Evolutionary conservation across 2,329 filamentous ascomycete genomes (phyloP), one percentile per base, ranked within the genome.

Genomic region (Pseudogymnoascus sp.): DNA sequence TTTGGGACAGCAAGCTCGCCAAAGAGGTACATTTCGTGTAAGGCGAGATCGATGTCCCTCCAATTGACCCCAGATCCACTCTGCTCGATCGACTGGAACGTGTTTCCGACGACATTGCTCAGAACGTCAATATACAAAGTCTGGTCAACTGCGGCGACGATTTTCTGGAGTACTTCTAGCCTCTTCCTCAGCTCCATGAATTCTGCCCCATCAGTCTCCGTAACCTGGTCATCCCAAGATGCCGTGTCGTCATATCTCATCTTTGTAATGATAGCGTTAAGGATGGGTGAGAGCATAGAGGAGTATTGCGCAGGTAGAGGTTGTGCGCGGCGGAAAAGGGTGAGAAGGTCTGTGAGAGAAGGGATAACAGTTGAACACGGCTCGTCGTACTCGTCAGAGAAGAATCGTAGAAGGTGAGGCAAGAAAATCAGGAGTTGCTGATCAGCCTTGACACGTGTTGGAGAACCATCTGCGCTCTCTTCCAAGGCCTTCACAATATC

Each of bases 161-260:
- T 91, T 77, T 97, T 95, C 73, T 99, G 94, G 41, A 99, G 78
- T 39, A 91, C 87, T 73, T 96, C 90, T 57, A 99, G 79, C 67
- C 90, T 85, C 73, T 96, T 95, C 63, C 95, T 86, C 60, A 99
- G 80, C 68, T 99, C 94, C 71, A 96, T 90, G 68, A 99, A 99
- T 72, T 99, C 94, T 25, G 93, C 94, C 75, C 99, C 94, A 68
- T 97, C 94, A 1, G 91, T 96, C 73, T 96, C 88, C 68, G 96
- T 92, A 68, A 96, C 91, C 71, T 97, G 92, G 62, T 92, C 87
- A 37, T 92, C 93, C 93, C 93, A 97, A 18, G 84, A 88, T 1
- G 90, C 89, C 5, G 93, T 97, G 71, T 97, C 93, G 69, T 99
- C 94, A 71, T 96, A 97, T 71, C 93, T 88, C 91, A 97, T 97